Evolutionary conservation across 331 rosid genomes (phyloP).

Genomic region (Rhamnella rubrinervis): DNA sequence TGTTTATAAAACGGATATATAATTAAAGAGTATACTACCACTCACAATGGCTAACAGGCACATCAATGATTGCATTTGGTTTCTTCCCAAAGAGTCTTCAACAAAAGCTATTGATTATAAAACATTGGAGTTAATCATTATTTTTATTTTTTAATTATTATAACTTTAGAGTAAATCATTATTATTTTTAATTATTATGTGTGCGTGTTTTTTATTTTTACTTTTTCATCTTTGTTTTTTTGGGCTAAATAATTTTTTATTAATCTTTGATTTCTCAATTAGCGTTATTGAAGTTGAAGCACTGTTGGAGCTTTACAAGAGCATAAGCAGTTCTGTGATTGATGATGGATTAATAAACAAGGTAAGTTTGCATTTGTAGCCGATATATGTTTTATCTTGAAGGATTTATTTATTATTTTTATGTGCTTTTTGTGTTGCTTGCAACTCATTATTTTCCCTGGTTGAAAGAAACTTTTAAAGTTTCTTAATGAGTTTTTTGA

Average conservation of each 20-base stretch:
- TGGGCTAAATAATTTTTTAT: constrained; percentile 15
- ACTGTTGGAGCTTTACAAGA: constrained; percentile 81
- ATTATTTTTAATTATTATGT: too few relatives aligned
- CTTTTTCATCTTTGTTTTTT: too few relatives aligned
- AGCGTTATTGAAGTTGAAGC: constrained; percentile 93
- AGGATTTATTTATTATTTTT: constrained; percentile 5
- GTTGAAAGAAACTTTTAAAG: constrained; percentile 3
- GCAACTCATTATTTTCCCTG: neutral
- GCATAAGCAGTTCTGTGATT: constrained; percentile 72
- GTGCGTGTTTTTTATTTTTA: too few relatives aligned
- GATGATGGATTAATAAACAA: constrained; percentile 90
- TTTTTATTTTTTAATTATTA: too few relatives aligned
- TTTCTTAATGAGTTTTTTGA: neutral
- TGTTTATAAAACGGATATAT: too few relatives aligned
- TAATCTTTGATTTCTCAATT: constrained; percentile 45
- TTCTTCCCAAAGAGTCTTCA: constrained; percentile 11
- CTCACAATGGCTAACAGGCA: constrained; percentile 18
- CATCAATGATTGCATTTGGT: constrained; percentile 18
- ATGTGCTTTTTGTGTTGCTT: neutral
- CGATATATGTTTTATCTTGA: neutral
- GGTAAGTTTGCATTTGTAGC: constrained; percentile 40
- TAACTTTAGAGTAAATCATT: too few relatives aligned
- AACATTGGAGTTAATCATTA: too few relatives aligned
- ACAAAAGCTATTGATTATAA: constrained; percentile 20
- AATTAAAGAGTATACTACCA: neutral